Evolutionary conservation across 2,329 filamentous ascomycete genomes (phyloP).

Genomic region (Xylaria multiplex): DNA sequence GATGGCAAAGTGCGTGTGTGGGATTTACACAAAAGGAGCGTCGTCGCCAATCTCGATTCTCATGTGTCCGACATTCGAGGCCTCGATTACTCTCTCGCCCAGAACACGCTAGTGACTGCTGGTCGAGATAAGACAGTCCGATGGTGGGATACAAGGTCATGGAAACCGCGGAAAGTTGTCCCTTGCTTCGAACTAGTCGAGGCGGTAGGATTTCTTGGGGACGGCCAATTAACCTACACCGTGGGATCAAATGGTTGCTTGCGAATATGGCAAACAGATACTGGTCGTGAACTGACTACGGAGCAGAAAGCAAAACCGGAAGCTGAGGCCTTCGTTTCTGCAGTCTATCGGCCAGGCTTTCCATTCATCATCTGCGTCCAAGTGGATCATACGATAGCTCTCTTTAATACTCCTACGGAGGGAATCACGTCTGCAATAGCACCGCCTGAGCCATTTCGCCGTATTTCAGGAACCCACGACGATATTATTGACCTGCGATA

Average conservation of each 20-base stretch:
- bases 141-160: slow-evolving; percentile 87
- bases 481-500: slow-evolving; percentile 96
- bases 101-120: slow-evolving; percentile 81
- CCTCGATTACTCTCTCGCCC: slow-evolving; percentile 79
- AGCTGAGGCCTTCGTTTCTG: slow-evolving; percentile 74
- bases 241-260: slow-evolving; percentile 85
- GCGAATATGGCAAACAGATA: slow-evolving; percentile 83
- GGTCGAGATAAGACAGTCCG: slow-evolving; percentile 94
- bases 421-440: slow-evolving; percentile 49
- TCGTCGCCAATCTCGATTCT: slow-evolving; percentile 81
- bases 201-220: slow-evolving; percentile 79
- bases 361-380: slow-evolving; percentile 83
- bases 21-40: slow-evolving; percentile 86
- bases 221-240: slow-evolving; percentile 79
- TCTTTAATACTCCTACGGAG: slow-evolving; percentile 68
- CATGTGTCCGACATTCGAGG: slow-evolving; percentile 95
- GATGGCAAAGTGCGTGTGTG: slow-evolving; percentile 93
- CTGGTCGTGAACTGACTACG: slow-evolving; percentile 80
- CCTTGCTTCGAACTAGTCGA: slow-evolving; percentile 89
- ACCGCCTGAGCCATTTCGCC: slow-evolving; percentile 67
- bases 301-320: slow-evolving; percentile 73
- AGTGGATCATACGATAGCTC: slow-evolving; percentile 85
- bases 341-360: slow-evolving; percentile 72
- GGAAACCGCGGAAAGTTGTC: slow-evolving; percentile 83
- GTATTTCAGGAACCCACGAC: slow-evolving; percentile 95